A percentile compares a stretch with the other conserved stretches of the same genome.
Conservation (phyloP, 345 rosid genomes). For the Pugionium cornutum region DNA sequence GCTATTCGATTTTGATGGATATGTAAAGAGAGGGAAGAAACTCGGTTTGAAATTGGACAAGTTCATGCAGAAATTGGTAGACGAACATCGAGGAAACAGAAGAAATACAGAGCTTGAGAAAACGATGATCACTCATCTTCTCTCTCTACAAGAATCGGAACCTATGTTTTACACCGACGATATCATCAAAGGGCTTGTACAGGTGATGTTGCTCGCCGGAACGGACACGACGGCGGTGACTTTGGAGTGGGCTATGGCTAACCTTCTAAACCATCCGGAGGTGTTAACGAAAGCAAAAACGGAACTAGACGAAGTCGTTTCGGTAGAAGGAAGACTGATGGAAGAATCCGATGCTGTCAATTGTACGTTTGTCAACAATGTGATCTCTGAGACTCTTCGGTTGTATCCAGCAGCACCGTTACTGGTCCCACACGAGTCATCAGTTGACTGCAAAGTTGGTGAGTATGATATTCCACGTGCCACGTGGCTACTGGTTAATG, state of each 20-base stretch:
- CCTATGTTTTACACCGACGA: slow-evolving; percentile 51
- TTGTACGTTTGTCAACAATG: slow-evolving; percentile 23
- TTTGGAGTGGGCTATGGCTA: slow-evolving; percentile 23
- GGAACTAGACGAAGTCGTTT: slow-evolving; percentile 5
- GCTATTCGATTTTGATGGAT: slow-evolving; percentile 38
- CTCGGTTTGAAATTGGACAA: slow-evolving; percentile 35
- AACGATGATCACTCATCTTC: slow-evolving; percentile 52
- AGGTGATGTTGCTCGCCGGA: slow-evolving; percentile 24
- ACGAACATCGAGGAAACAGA: slow-evolving; percentile 38
- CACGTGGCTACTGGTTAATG: slow-evolving; percentile 47
- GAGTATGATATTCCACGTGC: slow-evolving; percentile 44
- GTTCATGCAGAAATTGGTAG: slow-evolving; percentile 49
- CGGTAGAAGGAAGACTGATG: slow-evolving; percentile 13
- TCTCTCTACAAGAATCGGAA: slow-evolving; percentile 45
- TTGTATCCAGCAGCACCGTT: slow-evolving; percentile 33
- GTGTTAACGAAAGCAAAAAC: neutral
- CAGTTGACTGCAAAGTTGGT: slow-evolving; percentile 36
- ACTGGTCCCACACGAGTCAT: slow-evolving; percentile 44
- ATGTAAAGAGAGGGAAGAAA: slow-evolving; percentile 28
- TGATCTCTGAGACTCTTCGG: slow-evolving; percentile 46
- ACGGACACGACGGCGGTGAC: slow-evolving; percentile 23
- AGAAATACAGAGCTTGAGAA: slow-evolving; percentile 19
- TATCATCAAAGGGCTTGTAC: slow-evolving; percentile 50
- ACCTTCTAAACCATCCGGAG: slow-evolving; percentile 11
- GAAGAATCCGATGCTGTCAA: slow-evolving; percentile 40